Evolutionary conservation across 139 green algal genomes (phyloP).

Genomic region (Tetradesmus lagerheimii): DNA sequence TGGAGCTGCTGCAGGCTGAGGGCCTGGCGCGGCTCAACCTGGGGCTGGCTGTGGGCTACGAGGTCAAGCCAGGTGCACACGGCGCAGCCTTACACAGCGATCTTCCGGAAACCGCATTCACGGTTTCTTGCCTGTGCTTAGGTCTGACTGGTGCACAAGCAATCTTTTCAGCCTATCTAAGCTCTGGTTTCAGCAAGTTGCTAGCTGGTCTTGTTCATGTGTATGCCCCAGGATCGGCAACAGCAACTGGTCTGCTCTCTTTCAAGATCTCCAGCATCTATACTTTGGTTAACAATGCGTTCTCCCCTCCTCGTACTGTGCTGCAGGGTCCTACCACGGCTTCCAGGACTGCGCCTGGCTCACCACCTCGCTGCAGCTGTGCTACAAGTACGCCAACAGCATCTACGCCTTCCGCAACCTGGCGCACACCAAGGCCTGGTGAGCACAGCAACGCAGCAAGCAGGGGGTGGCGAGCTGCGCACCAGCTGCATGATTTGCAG

Average conservation of each 20-base stretch:
- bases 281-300: too few species aligned
- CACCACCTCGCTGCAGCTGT: background rate
- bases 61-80: conserved; percentile 4
- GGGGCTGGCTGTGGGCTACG: background rate
- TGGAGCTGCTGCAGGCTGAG: background rate
- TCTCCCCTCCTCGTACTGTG: background rate
- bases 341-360: background rate
- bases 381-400: conserved; percentile 12
- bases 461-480: too few species aligned
- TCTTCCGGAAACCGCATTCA: too few species aligned
- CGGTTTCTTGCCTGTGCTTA: too few species aligned
- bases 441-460: background rate
- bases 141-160: too few species aligned
- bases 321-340: background rate
- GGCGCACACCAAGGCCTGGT: conserved; percentile 7
- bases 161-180: too few species aligned
- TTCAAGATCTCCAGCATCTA: too few species aligned
- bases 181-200: too few species aligned
- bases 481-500: background rate
- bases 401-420: conserved; percentile 3
- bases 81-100: too few species aligned
- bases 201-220: background rate
- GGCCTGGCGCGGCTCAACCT: background rate
- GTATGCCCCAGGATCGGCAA: too few species aligned
- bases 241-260: too few species aligned